Evolutionary conservation across 2,329 filamentous ascomycete genomes (phyloP).

Genomic region (Fusarium proliferatum): DNA sequence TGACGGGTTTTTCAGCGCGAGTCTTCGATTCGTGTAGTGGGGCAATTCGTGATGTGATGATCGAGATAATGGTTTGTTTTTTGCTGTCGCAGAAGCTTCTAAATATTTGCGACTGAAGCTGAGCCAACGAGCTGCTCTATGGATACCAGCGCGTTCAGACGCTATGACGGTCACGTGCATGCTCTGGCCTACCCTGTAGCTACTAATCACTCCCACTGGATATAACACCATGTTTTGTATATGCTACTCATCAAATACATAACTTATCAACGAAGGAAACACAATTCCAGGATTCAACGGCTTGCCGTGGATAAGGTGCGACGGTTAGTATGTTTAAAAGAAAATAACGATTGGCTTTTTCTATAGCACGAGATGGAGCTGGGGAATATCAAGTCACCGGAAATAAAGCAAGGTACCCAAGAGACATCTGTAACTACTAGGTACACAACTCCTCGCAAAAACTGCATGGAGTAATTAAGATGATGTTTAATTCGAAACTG

Average conservation of each 20-base stretch:
- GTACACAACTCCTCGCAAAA: background rate
- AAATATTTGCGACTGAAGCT: conserved; percentile 52
- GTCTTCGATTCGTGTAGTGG: conserved; percentile 9
- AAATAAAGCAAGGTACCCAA: background rate
- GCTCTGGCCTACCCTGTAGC: conserved; percentile 11
- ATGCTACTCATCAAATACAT: background rate
- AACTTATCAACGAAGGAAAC: background rate
- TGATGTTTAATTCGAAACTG: too few species aligned
- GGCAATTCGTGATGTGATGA: conserved; percentile 10
- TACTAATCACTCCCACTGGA: background rate
- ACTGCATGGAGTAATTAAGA: background rate
- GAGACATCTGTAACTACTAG: too few species aligned
- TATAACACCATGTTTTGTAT: background rate
- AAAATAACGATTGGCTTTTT: background rate
- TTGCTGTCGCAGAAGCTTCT: conserved; percentile 40
- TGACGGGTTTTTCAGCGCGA: background rate
- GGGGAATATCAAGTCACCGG: background rate
- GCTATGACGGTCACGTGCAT: conserved; percentile 46
- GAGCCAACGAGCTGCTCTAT: conserved; percentile 40
- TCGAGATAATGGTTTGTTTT: conserved; percentile 16
- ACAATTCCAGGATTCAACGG: background rate
- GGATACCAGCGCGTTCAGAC: conserved; percentile 41
- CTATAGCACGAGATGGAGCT: background rate
- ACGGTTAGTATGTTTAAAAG: background rate
- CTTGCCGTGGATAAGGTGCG: background rate